Conservation (phyloP, 495 filamentous ascomycete genomes). For the Tirmania nivea region DNA sequence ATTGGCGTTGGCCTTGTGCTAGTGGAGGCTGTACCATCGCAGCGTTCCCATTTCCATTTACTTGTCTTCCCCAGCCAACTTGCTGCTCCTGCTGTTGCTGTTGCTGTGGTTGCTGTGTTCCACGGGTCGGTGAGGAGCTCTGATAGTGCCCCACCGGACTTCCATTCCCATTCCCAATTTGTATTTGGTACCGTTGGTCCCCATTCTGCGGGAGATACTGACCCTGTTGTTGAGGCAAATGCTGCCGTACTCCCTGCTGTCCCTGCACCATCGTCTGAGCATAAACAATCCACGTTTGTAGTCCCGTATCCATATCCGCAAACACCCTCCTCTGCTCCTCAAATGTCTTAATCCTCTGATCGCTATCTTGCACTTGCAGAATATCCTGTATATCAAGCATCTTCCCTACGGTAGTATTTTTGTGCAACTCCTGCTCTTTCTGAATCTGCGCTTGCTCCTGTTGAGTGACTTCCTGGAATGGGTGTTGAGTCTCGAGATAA, state of each 20-base stretch:
- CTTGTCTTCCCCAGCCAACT: too few relatives aligned
- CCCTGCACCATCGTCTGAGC: background rate
- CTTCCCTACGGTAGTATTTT: background rate
- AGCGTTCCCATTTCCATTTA: too few relatives aligned
- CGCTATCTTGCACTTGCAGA: background rate
- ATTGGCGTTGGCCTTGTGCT: too few relatives aligned
- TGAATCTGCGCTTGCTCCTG: background rate
- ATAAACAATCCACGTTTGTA: background rate
- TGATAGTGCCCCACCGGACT: background rate
- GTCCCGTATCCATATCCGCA: background rate
- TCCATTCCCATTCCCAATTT: background rate
- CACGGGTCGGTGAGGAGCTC: background rate
- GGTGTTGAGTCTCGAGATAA: background rate
- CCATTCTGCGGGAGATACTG: background rate
- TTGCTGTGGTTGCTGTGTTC: background rate
- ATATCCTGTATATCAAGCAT: background rate
- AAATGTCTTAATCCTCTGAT: background rate
- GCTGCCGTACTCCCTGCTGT: too few relatives aligned
- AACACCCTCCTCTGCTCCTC: background rate
- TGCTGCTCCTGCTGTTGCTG: background rate
- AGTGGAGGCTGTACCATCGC: too few relatives aligned
- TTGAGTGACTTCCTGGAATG: background rate
- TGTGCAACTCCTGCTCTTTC: background rate
- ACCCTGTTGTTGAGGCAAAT: too few relatives aligned
- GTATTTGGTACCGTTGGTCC: background rate